Base-by-base conservation (phyloP, 805 yeast genomes). In the Komagataella phaffii region DNA sequence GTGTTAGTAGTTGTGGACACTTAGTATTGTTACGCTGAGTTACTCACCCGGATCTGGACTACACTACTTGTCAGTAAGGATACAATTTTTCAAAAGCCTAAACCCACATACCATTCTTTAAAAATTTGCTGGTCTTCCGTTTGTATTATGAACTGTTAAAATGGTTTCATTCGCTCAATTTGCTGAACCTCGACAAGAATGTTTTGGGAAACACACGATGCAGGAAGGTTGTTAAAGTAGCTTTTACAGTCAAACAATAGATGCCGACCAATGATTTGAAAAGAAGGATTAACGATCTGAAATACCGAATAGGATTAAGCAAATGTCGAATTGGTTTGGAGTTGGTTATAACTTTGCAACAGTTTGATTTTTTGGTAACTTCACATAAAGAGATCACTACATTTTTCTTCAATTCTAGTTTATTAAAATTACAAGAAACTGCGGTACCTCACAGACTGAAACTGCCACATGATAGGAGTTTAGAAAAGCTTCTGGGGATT, bases 21-120 rank as follows among this genome's bases (percentile, higher is more conserved):
- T 43, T 43, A 2, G 7, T 46, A 50, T 21, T 21, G 6, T 3
- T 21, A 3, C 14, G 4, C 40, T 30, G 14, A 30, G 40, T 2
- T 30, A 30, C 40, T 30, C 40, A 30, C 52, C 52, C 52, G 36
- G 52, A 50, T 50, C 52, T 50, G 43, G 52, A 50, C 52, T 50
- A n/a, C 5, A 23, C 17, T 7, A 19, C 46, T 12, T 19, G 18
- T 44, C n/a, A 46, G 24, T 19, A 30, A 30, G 14, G 12, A 10
- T 30, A 2, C 40, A 4, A 30, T 14, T 10, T 8, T 6, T 30
- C 3, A 30, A 30, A 30, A 10, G n/a, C 12, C 3, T 30, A 10
- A 30, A 30, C 14, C 14, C 40, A 30, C 40, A 14, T 30, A 30
- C 40, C 40, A 30, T 30, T 30, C 14, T 24, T 24, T 30, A 10